A percentile compares a stretch with the other conserved stretches of the same genome.
Evolutionary conservation across 805 yeast genomes (phyloP).

Genomic region (Candida nitratophila): DNA sequence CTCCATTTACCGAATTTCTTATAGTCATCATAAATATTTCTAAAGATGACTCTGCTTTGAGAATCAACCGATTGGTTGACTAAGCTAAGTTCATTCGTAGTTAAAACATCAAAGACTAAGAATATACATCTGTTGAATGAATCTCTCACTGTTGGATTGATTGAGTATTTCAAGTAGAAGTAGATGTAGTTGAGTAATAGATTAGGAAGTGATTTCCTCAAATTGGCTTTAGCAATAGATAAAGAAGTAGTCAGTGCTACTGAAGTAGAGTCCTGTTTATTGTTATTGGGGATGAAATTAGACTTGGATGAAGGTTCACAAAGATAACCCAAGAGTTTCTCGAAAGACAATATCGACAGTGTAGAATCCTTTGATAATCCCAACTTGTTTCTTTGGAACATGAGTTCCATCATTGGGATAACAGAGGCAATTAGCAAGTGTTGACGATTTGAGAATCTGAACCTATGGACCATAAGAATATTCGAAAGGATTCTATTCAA

Average conservation of each 20-base stretch:
- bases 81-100: constrained; percentile 56
- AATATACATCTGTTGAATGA: constrained; percentile 50
- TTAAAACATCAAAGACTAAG: constrained; percentile 59
- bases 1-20: constrained; percentile 78
- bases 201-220: constrained; percentile 59
- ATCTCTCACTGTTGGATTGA: constrained; percentile 39
- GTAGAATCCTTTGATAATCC: constrained; percentile 12
- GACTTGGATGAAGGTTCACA: constrained; percentile 60
- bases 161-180: constrained; percentile 42
- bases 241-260: constrained; percentile 45
- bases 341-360: constrained; percentile 38
- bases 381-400: constrained; percentile 24
- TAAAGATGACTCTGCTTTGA: constrained; percentile 63
- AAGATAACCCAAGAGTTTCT: constrained; percentile 56
- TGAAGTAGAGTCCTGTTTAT: constrained; percentile 16
- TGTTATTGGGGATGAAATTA: constrained; percentile 7
- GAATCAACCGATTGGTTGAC: constrained; percentile 61
- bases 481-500: constrained; percentile 49
- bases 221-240: constrained; percentile 45
- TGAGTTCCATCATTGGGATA: constrained; percentile 41
- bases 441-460: constrained; percentile 62
- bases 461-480: constrained; percentile 61
- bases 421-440: constrained; percentile 52
- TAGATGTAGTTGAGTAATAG: constrained; percentile 53
- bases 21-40: constrained; percentile 63